Evolutionary conservation across 2,329 filamentous ascomycete species (phyloP).

Genomic region (Paecilomyces formosus): DNA sequence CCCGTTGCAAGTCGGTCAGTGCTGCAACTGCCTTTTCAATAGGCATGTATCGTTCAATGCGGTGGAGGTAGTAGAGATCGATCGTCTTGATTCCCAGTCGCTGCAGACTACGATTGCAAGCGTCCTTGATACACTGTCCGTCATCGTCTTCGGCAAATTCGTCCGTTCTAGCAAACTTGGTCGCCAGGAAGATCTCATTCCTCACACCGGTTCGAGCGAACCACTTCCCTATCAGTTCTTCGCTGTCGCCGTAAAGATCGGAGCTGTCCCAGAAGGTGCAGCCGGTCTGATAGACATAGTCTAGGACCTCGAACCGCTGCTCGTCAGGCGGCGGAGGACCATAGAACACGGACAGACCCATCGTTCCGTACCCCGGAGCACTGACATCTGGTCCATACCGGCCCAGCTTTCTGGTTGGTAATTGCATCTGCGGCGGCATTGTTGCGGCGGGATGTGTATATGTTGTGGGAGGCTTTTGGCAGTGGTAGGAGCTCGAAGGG

Average conservation of each 20-base stretch:
- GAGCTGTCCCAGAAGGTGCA: constrained; percentile 31
- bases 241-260: constrained; percentile 34
- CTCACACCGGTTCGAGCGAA: constrained; percentile 36
- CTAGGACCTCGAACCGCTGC: constrained; percentile 40
- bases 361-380: not conserved
- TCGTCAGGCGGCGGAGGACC: constrained; percentile 34
- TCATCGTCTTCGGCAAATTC: not conserved
- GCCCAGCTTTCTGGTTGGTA: not conserved
- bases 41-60: not conserved
- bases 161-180: not conserved
- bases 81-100: not conserved
- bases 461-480: not conserved
- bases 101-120: not conserved
- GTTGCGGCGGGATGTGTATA: not conserved
- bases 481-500: not conserved
- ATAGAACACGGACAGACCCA: not conserved
- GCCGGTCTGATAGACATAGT: constrained; percentile 44
- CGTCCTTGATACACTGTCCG: not conserved
- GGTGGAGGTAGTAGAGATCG: not conserved
- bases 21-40: not conserved
- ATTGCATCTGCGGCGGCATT: not conserved
- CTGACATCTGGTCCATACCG: not conserved
- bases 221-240: constrained; percentile 39
- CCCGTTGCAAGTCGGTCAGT: not conserved
- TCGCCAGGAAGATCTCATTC: not conserved